These are phyloP conservation scores for Eucalyptus cloeziana DNA, from an alignment of 345 rosid species.

Conservation along the genomic window DNA sequence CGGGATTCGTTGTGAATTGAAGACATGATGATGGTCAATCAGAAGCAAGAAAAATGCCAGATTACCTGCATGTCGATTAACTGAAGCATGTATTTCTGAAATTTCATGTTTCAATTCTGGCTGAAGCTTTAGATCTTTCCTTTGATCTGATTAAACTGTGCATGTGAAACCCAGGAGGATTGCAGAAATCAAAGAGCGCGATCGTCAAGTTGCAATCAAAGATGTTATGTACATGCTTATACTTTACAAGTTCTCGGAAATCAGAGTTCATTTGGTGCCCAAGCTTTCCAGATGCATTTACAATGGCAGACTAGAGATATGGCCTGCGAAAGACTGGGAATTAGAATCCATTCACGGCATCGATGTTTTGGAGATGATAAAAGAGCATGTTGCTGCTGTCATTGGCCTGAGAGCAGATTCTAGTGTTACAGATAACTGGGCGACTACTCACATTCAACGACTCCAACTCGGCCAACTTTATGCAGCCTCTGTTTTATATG, in stretches of 20 bases:
- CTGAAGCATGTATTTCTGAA: not conserved
- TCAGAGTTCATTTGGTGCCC: conserved; percentile 76
- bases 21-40: not conserved
- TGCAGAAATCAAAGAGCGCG: conserved; percentile 52
- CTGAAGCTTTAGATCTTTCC: not conserved
- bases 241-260: conserved; percentile 74
- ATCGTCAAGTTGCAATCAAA: conserved; percentile 59
- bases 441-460: conserved; percentile 52
- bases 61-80: not conserved
- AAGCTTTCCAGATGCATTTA: conserved; percentile 76
- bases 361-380: conserved; percentile 65
- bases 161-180: conserved; percentile 52
- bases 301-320: conserved; percentile 79
- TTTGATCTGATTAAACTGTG: not conserved
- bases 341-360: conserved; percentile 66
- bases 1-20: not conserved
- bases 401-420: conserved; percentile 67
- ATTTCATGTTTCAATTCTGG: not conserved
- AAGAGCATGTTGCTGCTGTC: conserved; percentile 58
- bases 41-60: not conserved
- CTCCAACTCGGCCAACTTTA: conserved; percentile 41
- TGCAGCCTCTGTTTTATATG: conserved; percentile 61
- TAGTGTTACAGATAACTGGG: conserved; percentile 80
- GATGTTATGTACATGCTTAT: conserved; percentile 87
- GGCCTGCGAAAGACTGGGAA: conserved; percentile 90